Evolutionary conservation across 2,329 filamentous ascomycete species (phyloP).

Genomic region (Nothophaeocryptopus gaeumannii): DNA sequence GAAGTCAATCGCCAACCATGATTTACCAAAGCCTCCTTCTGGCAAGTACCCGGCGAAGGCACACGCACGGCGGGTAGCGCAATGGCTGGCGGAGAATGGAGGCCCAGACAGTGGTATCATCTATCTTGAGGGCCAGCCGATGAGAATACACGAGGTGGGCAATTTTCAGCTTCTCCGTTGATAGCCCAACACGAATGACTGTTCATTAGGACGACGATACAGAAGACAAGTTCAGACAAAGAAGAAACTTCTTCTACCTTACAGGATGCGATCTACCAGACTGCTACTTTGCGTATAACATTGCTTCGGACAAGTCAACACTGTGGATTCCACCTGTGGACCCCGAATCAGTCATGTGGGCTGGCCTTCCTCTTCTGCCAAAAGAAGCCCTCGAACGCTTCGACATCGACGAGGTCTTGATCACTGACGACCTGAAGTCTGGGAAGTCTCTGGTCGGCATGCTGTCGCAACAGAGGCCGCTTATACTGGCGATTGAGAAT

Average conservation of each 20-base stretch:
- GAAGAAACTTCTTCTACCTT: slow-evolving; percentile 88
- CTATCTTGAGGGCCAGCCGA: slow-evolving; percentile 83
- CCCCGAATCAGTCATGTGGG: slow-evolving; percentile 89
- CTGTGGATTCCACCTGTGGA: slow-evolving; percentile 91
- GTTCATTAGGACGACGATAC: slow-evolving; percentile 70
- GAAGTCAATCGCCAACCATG: slow-evolving; percentile 35
- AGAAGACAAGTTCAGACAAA: slow-evolving; percentile 63
- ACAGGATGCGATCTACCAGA: slow-evolving; percentile 83
- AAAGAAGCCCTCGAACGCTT: slow-evolving; percentile 66
- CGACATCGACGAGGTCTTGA: slow-evolving; percentile 56
- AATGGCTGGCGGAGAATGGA: slow-evolving; percentile 66
- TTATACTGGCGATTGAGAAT: slow-evolving; percentile 72
- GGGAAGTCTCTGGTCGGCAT: slow-evolving; percentile 58
- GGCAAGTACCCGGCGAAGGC: slow-evolving; percentile 77
- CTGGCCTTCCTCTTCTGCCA: slow-evolving; percentile 76
- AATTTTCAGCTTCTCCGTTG: neutral
- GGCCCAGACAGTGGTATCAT: slow-evolving; percentile 68
- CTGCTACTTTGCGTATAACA: slow-evolving; percentile 78
- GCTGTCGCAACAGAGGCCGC: slow-evolving; percentile 37
- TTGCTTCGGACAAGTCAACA: slow-evolving; percentile 68
- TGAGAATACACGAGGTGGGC: slow-evolving; percentile 66
- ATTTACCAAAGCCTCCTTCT: slow-evolving; percentile 34
- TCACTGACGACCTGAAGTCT: slow-evolving; percentile 66
- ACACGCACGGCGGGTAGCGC: slow-evolving; percentile 79
- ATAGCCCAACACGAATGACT: no score